Percentiles rank a stretch among this genome's conserved stretches.
phyloP scores from a whole-genome alignment of 139 green algal species.

The Asterochloris erici region DNA sequence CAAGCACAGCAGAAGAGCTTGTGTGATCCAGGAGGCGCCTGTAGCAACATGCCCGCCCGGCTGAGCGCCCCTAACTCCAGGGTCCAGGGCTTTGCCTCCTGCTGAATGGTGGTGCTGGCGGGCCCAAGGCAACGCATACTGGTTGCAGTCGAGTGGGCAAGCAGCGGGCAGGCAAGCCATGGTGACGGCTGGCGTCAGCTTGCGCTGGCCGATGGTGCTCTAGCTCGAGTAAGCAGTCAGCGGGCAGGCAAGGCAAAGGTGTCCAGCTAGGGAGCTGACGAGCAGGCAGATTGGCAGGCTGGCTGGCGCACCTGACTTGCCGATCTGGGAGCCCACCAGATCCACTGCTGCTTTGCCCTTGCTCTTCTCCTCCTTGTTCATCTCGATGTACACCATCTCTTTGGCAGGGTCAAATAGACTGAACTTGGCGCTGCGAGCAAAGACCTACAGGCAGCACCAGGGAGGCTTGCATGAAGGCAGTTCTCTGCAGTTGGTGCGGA shows the following conservation, averaged over 20 bases:
- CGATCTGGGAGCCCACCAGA: slow-evolving; percentile 75
- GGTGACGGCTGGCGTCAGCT: no score
- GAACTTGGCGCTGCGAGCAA: slow-evolving; percentile 73
- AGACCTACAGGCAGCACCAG: slow-evolving; percentile 33
- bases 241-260: background rate
- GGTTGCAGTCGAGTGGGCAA: background rate
- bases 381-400: slow-evolving; percentile 91
- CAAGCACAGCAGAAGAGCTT: slow-evolving; percentile 52
- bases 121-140: no score
- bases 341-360: slow-evolving; percentile 88
- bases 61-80: no score
- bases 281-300: slow-evolving; percentile 13
- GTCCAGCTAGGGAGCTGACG: slow-evolving; percentile 4
- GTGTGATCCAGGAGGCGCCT: slow-evolving; percentile 20
- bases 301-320: slow-evolving; percentile 55
- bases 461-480: no score
- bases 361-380: slow-evolving; percentile 71
- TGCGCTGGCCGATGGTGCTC: no score
- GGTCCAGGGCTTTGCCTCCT: no score
- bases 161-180: slow-evolving; percentile 5
- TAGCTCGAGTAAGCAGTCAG: no score
- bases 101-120: no score
- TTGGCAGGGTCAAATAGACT: slow-evolving; percentile 79
- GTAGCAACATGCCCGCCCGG: background rate
- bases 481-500: no score